Base-by-base conservation (phyloP, 495 filamentous ascomycete genomes). In the Glonium stellatum region DNA sequence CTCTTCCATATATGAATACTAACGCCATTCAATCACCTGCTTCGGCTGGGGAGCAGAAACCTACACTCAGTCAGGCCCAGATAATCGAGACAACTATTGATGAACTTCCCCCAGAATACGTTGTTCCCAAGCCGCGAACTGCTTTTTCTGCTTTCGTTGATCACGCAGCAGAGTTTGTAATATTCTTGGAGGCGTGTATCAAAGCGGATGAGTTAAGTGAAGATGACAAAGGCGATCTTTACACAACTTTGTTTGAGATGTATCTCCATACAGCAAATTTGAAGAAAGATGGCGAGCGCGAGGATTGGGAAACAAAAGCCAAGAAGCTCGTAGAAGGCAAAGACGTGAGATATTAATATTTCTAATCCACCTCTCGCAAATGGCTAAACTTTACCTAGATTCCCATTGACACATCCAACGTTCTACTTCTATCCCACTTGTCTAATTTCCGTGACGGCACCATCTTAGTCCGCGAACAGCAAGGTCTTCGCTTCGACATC, bases 81-180 rank as follows among this genome's bases (percentile, higher is more conserved):
- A 67, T 76, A 23, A 61, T 76, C 10, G 74, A 76, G 51, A 74
- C 74, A 1, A 66, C 64, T n/a, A 48, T 55, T 0, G 64, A 72
- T n/a, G 70, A 68, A 37, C 69, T 70, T 13, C 69, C 70, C 21
- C 58, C 70, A 8, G 65, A 67, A 58, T 90, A 90, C 70, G 82
- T 74, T 11, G 77, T 84, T 2, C 92, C 95, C 0, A 88, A 85
- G 64, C 92, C 95, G 5, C 78, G 95, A 54, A 92, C 87, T 0
- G 95, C 93, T 1, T 98, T 98, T 73, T 96, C 93, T 6, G 90
- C 89, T 0, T 98, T 97, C 70, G 92, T 97, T 51, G 92, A 96
- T 67, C 90, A 97, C 65, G 84, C 93, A 0, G 81, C 87, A 56
- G 83, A 96, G 64, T 97, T 98, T 68, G 88, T 96, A 54, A 76